These are phyloP conservation scores for Saraca asoca DNA, from an alignment of 331 rosid species.

Conservation along the genomic window DNA sequence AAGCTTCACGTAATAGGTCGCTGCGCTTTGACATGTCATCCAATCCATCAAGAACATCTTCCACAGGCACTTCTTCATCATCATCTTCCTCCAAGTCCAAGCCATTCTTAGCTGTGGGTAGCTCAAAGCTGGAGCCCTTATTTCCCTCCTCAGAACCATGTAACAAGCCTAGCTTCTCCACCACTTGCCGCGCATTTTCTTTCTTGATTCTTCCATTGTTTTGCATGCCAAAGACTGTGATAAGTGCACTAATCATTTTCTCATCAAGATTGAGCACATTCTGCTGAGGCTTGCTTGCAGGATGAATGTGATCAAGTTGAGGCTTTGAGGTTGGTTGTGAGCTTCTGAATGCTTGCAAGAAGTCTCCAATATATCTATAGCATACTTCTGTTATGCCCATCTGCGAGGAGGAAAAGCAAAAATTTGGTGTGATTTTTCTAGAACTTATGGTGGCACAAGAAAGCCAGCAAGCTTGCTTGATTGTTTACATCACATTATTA, in stretches of 20 bases:
- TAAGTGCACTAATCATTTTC: constrained; percentile 60
- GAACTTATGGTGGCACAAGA: constrained; percentile 1
- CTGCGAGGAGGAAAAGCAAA: constrained; percentile 11
- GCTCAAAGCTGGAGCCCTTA: not conserved
- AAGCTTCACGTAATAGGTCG: constrained; percentile 66
- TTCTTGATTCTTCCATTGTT: constrained; percentile 77
- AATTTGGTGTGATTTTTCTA: constrained; percentile 5
- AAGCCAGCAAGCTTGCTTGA: too few relatives aligned
- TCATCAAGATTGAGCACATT: constrained; percentile 44
- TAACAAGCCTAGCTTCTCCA: constrained; percentile 38
- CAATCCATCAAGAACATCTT: constrained; percentile 62
- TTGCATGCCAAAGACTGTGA: constrained; percentile 87
- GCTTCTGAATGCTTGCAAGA: constrained; percentile 52
- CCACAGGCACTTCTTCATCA: constrained; percentile 51
- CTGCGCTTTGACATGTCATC: constrained; percentile 48
- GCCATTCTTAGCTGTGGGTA: constrained; percentile 8
- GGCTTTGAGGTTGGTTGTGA: constrained; percentile 34
- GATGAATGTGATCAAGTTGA: constrained; percentile 18
- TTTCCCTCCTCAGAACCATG: constrained; percentile 40
- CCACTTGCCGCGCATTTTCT: constrained; percentile 61
- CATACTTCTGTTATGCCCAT: constrained; percentile 72
- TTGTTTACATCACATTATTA: too few relatives aligned
- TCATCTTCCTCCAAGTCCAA: constrained; percentile 35
- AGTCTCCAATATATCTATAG: constrained; percentile 57
- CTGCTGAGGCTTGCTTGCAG: constrained; percentile 7